Conservation (phyloP, 139 green algal species). For the Closterium sp. region DNA sequence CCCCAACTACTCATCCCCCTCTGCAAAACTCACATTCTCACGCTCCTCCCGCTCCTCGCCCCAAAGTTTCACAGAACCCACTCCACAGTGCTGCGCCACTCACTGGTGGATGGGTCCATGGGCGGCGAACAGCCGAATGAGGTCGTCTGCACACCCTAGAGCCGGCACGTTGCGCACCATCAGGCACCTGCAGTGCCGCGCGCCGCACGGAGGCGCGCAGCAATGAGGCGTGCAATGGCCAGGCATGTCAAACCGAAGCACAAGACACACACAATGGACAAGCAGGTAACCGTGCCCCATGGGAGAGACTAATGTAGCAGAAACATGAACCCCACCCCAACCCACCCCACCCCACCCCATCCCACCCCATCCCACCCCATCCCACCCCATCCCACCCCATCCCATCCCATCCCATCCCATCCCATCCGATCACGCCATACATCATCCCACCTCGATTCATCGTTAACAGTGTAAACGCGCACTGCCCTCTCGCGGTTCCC, state of each 20-base stretch:
- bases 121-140: conserved; percentile 9
- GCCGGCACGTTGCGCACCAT: conserved; percentile 33
- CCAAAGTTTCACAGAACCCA: too few relatives aligned
- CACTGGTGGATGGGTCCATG: conserved; percentile 38
- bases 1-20: too few relatives aligned
- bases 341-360: background rate
- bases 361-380: background rate
- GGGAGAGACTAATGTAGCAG: too few relatives aligned
- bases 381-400: background rate
- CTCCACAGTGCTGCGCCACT: background rate
- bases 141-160: conserved; percentile 22
- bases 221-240: background rate
- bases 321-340: background rate
- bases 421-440: too few relatives aligned
- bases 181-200: conserved; percentile 10
- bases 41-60: too few relatives aligned
- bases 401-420: background rate
- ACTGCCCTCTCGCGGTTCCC: background rate
- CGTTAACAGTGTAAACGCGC: conserved; percentile 37
- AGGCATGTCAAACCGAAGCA: background rate
- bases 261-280: background rate
- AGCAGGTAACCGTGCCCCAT: too few relatives aligned
- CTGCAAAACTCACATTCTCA: too few relatives aligned
- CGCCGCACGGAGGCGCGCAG: background rate
- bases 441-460: conserved; percentile 33